phyloP scores from a whole-genome alignment of 192 early-diverging fungal species.

The Irineochytrium annulatum region DNA sequence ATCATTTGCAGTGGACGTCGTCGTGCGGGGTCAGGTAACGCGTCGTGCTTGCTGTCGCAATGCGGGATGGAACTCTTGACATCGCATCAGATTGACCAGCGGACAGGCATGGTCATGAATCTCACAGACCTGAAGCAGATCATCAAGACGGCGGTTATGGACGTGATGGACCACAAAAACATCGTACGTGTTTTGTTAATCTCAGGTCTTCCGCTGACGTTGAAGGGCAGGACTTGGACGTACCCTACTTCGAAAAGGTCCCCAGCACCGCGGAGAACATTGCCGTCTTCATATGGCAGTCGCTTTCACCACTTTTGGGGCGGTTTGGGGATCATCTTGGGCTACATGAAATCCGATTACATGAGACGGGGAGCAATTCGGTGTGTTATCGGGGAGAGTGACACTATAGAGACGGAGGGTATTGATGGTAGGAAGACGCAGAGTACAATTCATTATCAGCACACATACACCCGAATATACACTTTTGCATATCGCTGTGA shows the following conservation, averaged over 20 bases:
- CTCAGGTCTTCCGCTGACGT: neutral
- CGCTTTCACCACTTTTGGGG: too few relatives aligned
- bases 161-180: slow-evolving; percentile 82
- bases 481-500: too few relatives aligned
- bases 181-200: slow-evolving; percentile 44
- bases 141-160: slow-evolving; percentile 68
- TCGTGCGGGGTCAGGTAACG: slow-evolving; percentile 62
- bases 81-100: slow-evolving; percentile 53
- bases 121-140: slow-evolving; percentile 73
- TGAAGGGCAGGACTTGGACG: slow-evolving; percentile 64
- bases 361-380: too few relatives aligned
- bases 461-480: too few relatives aligned
- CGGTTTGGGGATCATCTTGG: too few relatives aligned
- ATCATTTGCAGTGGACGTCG: slow-evolving; percentile 76
- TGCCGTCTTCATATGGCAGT: slow-evolving; percentile 79
- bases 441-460: too few relatives aligned
- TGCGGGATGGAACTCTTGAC: too few relatives aligned
- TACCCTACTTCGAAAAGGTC: slow-evolving; percentile 64
- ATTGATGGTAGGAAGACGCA: too few relatives aligned
- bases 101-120: slow-evolving; percentile 87
- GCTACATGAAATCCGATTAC: too few relatives aligned
- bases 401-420: too few relatives aligned
- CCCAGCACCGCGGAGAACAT: slow-evolving; percentile 89
- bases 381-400: too few relatives aligned
- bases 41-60: too few relatives aligned